Conservation (phyloP, 345 rosid species). For the Laguncularia racemosa region DNA sequence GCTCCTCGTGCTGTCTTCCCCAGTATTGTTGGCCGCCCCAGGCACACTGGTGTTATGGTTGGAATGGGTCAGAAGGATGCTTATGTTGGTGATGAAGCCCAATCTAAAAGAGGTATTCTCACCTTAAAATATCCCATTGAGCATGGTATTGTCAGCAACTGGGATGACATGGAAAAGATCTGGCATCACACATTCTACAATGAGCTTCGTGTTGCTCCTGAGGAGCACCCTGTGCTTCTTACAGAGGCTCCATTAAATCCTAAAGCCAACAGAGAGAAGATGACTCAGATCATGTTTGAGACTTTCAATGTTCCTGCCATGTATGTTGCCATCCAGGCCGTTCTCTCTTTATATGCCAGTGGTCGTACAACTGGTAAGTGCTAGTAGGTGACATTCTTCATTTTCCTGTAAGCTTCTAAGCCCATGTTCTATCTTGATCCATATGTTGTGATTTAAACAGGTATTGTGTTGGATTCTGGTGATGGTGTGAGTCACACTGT, state of each 20-base stretch:
- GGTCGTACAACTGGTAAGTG: conserved; percentile 56
- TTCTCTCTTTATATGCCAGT: conserved; percentile 52
- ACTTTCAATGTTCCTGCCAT: conserved; percentile 62
- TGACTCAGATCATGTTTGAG: conserved; percentile 81
- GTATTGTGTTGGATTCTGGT: conserved; percentile 70
- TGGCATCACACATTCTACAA: conserved; percentile 80
- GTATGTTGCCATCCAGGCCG: conserved; percentile 65
- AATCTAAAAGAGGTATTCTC: conserved; percentile 68
- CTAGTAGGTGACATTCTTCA: not conserved
- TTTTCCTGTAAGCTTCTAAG: not conserved
- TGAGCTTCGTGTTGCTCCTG: conserved; percentile 67
- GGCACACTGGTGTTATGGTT: conserved; percentile 79
- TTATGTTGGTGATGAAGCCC: conserved; percentile 72
- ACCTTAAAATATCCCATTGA: conserved; percentile 71
- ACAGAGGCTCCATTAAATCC: conserved; percentile 67
- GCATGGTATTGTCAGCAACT: conserved; percentile 71
- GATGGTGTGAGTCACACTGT: conserved; percentile 69
- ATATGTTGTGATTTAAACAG: conserved; percentile 12
- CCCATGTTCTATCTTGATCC: not conserved
- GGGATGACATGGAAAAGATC: conserved; percentile 82
- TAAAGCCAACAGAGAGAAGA: conserved; percentile 65
- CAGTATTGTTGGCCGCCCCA: conserved; percentile 61
- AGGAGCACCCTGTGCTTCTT: conserved; percentile 57
- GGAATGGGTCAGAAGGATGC: conserved; percentile 84
- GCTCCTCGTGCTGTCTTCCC: conserved; percentile 68